Evolutionary conservation across 495 filamentous ascomycete species (phyloP), one percentile per base, ranked within the genome.

Genomic region (Delitschia confertaspora): DNA sequence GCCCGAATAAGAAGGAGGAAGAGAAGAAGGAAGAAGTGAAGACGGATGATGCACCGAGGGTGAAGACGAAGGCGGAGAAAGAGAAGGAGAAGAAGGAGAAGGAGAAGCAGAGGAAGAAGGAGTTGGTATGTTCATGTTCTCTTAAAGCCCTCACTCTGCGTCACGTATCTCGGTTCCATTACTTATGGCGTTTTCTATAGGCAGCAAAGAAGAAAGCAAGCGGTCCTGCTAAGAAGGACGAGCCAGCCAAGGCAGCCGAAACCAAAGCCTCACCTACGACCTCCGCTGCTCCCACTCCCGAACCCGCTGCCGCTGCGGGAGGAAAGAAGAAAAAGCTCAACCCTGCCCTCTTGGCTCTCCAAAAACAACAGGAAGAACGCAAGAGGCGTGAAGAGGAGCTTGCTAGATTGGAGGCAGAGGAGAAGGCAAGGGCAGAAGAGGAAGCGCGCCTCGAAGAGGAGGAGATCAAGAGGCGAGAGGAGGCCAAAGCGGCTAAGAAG

Each of bases 61-160:
- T 94, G 48, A 78, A 94, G 67, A 88, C 80, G 10, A 95, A 96
- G 75, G 94, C 94, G 65, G 84, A 88, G 58, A 95, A 95, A 70
- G 88, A 95, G 65, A 88, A 81, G 69, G 86, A 88, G 64, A 91
- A 83, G 68, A 89, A 84, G 62, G 88, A 93, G 69, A 78, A 83
- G 40, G 85, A 93, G 67, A 88, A 94, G 78, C 82, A 85, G 68
- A 73, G 84, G 47, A 95, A 89, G 70, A 93, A 81, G 80, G 85
- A 89, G 65, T 79, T 89, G 61, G 65, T 66, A 56, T 45, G 72
- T 49, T 18, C 6, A n/a, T n/a, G 6, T 27, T 36, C 29, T 19
- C 26, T 25, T 21, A 5, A 27, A 9, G 3, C 33, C 4, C 10
- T 20, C 2, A 18, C 2, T 36, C 17, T 53, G 6, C 42, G 49